phyloP scores from a whole-genome alignment of 2,329 filamentous ascomycete species.

The Curvularia hawaiiensis region DNA sequence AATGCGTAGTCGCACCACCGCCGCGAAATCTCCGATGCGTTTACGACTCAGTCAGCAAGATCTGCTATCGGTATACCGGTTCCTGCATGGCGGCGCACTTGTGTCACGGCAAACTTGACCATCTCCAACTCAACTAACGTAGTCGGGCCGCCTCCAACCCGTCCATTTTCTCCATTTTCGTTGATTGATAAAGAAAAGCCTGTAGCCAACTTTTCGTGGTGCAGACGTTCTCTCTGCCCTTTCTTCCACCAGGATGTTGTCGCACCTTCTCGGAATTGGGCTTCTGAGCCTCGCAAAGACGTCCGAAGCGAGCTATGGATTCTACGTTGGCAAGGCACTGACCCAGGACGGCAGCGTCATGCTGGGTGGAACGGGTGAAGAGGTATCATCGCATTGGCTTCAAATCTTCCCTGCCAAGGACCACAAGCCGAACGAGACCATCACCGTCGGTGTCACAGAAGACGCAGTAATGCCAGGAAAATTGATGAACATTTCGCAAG shows the following conservation, averaged over 20 bases:
- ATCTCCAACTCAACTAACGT: slow-evolving; percentile 1
- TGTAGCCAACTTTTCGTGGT: not conserved
- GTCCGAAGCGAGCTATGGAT: slow-evolving; percentile 52
- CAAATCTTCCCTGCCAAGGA: slow-evolving; percentile 52
- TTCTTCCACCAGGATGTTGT: slow-evolving; percentile 9
- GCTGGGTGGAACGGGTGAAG: slow-evolving; percentile 55
- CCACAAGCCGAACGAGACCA: slow-evolving; percentile 49
- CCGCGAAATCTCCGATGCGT: not conserved
- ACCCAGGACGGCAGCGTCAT: slow-evolving; percentile 52
- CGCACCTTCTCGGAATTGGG: slow-evolving; percentile 4
- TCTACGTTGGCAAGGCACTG: slow-evolving; percentile 55
- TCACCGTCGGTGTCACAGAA: slow-evolving; percentile 51
- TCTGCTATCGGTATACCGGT: slow-evolving; percentile 4
- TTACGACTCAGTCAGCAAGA: slow-evolving; percentile 7
- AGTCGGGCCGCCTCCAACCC: slow-evolving; percentile 4
- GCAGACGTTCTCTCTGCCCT: not conserved
- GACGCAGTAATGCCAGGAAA: slow-evolving; percentile 47
- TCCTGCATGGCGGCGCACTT: slow-evolving; percentile 12
- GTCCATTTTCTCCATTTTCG: slow-evolving; percentile 4
- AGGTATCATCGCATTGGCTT: slow-evolving; percentile 56
- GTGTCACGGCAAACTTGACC: slow-evolving; percentile 4
- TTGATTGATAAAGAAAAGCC: slow-evolving; percentile 1
- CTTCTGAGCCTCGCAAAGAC: slow-evolving; percentile 19
- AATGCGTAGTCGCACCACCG: not conserved
- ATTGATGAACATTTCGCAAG: slow-evolving; percentile 44